Percentiles rank a stretch among this genome's conserved stretches.
Conservation (phyloP, 176 grass and related monocot species). For the Carex parvula region DNA sequence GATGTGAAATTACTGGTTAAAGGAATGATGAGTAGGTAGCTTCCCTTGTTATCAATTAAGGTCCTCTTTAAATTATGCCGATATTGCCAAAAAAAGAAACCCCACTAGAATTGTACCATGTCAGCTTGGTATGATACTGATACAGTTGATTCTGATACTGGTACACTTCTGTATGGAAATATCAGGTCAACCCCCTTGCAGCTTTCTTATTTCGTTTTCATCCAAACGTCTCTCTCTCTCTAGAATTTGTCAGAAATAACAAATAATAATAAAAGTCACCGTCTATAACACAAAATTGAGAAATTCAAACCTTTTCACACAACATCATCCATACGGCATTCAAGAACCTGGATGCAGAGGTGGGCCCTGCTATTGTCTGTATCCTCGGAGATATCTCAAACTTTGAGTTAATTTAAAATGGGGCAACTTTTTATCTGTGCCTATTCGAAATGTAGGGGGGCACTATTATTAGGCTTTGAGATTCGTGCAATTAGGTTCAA, state of each 20-base stretch:
- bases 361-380: too few relatives aligned
- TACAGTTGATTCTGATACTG: not conserved
- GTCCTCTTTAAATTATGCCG: not conserved
- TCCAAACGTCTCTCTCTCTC: too few relatives aligned
- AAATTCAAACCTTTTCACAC: constrained; percentile 42
- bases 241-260: not conserved
- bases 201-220: not conserved
- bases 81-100: not conserved
- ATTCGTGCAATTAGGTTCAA: too few relatives aligned
- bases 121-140: not conserved
- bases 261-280: constrained; percentile 27
- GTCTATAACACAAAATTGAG: constrained; percentile 33
- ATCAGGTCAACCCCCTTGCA: not conserved
- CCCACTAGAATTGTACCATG: not conserved
- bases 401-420: too few relatives aligned
- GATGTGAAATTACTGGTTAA: too few relatives aligned
- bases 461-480: too few relatives aligned
- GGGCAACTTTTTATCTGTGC: too few relatives aligned
- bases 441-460: too few relatives aligned
- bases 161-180: not conserved
- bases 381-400: too few relatives aligned
- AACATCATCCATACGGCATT: constrained; percentile 45
- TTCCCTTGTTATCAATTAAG: not conserved
- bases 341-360: constrained; percentile 30
- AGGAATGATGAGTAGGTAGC: too few relatives aligned